Evolutionary conservation across 352 stramenopile genomes (phyloP).

Genomic region (Plasmopara viticola): DNA sequence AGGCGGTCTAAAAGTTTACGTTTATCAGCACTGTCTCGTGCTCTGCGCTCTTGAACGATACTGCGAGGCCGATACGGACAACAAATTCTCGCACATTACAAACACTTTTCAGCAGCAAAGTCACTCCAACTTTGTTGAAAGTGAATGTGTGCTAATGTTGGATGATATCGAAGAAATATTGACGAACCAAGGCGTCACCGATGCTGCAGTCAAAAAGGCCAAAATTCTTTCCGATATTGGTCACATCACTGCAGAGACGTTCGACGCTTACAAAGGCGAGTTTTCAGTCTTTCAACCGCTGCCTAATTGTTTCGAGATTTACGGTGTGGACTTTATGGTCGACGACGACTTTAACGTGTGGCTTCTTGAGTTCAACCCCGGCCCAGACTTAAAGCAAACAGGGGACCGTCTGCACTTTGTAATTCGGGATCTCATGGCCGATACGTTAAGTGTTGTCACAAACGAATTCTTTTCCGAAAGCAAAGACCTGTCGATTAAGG

Average conservation of each 20-base stretch:
- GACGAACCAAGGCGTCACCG: slow-evolving; percentile 29
- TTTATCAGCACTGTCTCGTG: slow-evolving; percentile 59
- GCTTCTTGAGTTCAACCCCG: slow-evolving; percentile 71
- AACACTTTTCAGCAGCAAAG: slow-evolving; percentile 74
- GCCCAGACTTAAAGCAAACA: slow-evolving; percentile 74
- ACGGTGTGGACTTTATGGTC: slow-evolving; percentile 71
- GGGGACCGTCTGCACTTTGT: slow-evolving; percentile 49
- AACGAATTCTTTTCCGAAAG: slow-evolving; percentile 42
- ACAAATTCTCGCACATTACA: slow-evolving; percentile 69
- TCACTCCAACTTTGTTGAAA: slow-evolving; percentile 63
- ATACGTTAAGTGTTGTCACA: slow-evolving; percentile 51
- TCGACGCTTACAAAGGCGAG: slow-evolving; percentile 65
- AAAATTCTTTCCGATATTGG: slow-evolving; percentile 60
- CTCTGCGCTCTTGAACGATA: slow-evolving; percentile 52
- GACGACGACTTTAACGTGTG: slow-evolving; percentile 63
- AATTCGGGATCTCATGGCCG: slow-evolving; percentile 55
- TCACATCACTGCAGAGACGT: slow-evolving; percentile 53
- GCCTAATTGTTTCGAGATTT: slow-evolving; percentile 70
- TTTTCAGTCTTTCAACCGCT: slow-evolving; percentile 69
- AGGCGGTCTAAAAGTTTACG: slow-evolving; percentile 54
- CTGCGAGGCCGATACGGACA: slow-evolving; percentile 32
- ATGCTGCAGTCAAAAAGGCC: slow-evolving; percentile 34
- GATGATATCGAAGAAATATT: slow-evolving; percentile 54
- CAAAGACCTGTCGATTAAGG: slow-evolving; percentile 6
- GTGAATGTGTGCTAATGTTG: slow-evolving; percentile 56